Base-by-base conservation (phyloP, 1,284 basidiomycete genomes). In the Ceratobasidium sp. region DNA sequence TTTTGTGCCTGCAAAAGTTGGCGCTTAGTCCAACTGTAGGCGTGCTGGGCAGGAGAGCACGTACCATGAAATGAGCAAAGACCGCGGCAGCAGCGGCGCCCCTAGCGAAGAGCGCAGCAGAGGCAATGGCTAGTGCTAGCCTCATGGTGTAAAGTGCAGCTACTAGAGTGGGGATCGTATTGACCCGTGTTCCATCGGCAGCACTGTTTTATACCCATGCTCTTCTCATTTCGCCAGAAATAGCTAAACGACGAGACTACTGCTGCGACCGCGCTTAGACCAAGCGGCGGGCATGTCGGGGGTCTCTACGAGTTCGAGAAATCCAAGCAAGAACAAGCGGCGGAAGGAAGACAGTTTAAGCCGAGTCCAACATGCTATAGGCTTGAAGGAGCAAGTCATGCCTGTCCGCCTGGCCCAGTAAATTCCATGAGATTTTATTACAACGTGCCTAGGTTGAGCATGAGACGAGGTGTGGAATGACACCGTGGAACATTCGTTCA, bases 21-120 rank as follows among this genome's bases (percentile, higher is more conserved):
- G 50, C 50, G 10, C 23, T 23, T 6, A 54, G 23, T 54, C 50
- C 18, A 7, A 3, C 50, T n/a, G 3, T 7, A n/a, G 6, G 10
- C 10, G 18, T 18, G 20, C 3, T 62, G 23, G 60, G 20, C 23
- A 3, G 46, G 16, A 16, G 27, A 30, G 6, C n/a, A 23, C 46
- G 55, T 2, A 79, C 81, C 81, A 82, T 82, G 55, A 82, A 82
- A 75, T 81, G 81, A n/a, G 81, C 81, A 50, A 82, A 81, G 33
- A 82, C 81, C 33, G 14, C 64, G 20, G 77, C 55, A 46, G 67
- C 57, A 38, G 50, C 50, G 16, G 52, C 74, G 6, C 62, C 64
- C 41, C 41, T 65, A 16, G 44, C 33, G 64, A 77, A 33, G 46
- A 71, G 69, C 38, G 69, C 55, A 33, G 50, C 44, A 54, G 23